These are phyloP conservation scores for Penicillium paxilli DNA, from an alignment of 495 filamentous ascomycete species.

Conservation along the genomic window DNA sequence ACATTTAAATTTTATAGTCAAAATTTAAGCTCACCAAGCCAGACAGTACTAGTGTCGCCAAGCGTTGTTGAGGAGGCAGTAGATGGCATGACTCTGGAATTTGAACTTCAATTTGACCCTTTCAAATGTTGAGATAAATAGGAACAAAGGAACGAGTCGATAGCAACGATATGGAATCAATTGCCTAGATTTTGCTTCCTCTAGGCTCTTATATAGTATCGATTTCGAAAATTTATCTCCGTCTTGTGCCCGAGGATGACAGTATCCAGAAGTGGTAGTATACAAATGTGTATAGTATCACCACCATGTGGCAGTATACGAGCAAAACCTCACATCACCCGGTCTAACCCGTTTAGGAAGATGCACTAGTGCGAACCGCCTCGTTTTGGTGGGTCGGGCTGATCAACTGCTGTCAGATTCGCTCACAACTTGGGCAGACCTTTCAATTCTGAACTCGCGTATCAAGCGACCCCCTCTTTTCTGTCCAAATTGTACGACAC, in stretches of 20 bases:
- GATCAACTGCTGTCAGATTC: not conserved
- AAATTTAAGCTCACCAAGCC: not conserved
- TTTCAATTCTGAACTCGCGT: not conserved
- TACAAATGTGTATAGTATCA: not conserved
- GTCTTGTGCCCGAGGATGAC: not conserved
- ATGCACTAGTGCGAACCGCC: conserved; percentile 9
- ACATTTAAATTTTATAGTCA: not conserved
- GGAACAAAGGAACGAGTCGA: no score
- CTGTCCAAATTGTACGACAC: not conserved
- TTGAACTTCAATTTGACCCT: no score
- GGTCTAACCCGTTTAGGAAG: conserved; percentile 12
- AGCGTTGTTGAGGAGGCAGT: no score
- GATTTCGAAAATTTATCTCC: not conserved
- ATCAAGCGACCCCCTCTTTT: not conserved
- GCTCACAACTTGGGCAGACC: not conserved
- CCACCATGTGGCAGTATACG: no score
- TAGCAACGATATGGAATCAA: no score
- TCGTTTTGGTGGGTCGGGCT: conserved; percentile 3
- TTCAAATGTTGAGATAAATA: no score
- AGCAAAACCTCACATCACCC: not conserved
- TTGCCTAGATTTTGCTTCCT: no score
- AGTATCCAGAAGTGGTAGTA: not conserved
- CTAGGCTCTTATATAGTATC: not conserved
- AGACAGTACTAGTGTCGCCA: not conserved
- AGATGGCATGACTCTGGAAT: no score